These are phyloP conservation scores for Bipolaris sorokiniana DNA, from an alignment of 2,329 filamentous ascomycete species.

Conservation along the genomic window DNA sequence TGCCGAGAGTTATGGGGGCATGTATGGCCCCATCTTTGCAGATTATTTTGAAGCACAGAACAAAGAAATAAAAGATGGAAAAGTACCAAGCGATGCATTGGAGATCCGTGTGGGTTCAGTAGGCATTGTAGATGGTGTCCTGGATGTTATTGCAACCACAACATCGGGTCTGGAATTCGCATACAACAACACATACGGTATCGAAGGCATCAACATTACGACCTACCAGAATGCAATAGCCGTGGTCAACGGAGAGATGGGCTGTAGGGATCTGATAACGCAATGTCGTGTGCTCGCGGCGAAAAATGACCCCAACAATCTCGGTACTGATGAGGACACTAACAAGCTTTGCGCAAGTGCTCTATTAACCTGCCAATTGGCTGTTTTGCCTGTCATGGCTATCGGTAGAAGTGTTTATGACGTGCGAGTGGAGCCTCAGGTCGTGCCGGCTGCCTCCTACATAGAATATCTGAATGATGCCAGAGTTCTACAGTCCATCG, in stretches of 20 bases:
- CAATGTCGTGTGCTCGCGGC: constrained; percentile 43
- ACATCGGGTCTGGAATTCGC: constrained; percentile 64
- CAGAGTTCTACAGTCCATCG: constrained; percentile 57
- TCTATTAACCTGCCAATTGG: constrained; percentile 32
- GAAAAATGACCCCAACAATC: constrained; percentile 42
- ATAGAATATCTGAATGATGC: constrained; percentile 59
- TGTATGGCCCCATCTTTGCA: constrained; percentile 71
- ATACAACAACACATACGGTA: constrained; percentile 69
- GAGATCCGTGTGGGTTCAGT: constrained; percentile 67
- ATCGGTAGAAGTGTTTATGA: constrained; percentile 53
- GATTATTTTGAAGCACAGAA: constrained; percentile 67
- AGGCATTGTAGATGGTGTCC: constrained; percentile 73
- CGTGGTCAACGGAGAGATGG: constrained; percentile 55
- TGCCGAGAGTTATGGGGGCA: constrained; percentile 72
- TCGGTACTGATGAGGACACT: constrained; percentile 40
- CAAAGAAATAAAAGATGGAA: constrained; percentile 58
- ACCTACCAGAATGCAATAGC: constrained; percentile 56
- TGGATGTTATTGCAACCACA: constrained; percentile 68
- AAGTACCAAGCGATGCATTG: constrained; percentile 59
- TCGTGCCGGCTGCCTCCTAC: constrained; percentile 53
- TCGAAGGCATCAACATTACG: constrained; percentile 62
- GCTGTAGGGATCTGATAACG: constrained; percentile 57
- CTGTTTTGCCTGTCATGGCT: constrained; percentile 24
- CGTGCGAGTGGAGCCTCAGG: constrained; percentile 47
- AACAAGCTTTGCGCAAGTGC: constrained; percentile 26